phyloP scores from a whole-genome alignment of 345 rosid species.

The Eutrema japonicum region DNA sequence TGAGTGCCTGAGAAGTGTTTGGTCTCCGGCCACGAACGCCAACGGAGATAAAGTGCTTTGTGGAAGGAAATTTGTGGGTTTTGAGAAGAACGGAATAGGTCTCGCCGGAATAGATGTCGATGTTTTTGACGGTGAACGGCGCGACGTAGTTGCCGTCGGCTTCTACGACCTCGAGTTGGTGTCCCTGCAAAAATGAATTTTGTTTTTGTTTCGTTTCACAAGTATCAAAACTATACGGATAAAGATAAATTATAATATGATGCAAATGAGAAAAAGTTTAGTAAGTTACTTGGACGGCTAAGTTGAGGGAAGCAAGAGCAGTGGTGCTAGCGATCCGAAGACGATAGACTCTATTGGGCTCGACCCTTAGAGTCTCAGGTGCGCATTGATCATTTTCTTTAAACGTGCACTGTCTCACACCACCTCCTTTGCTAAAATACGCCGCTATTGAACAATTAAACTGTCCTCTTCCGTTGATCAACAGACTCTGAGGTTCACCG shows the following conservation, averaged over 20 bases:
- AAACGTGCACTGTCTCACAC: constrained; percentile 44
- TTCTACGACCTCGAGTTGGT: constrained; percentile 75
- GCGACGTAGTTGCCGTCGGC: constrained; percentile 83
- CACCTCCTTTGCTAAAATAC: constrained; percentile 28
- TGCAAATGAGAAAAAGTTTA: too few relatives aligned
- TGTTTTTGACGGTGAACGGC: constrained; percentile 56
- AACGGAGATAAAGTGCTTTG: constrained; percentile 59
- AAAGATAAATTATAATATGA: too few relatives aligned
- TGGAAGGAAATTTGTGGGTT: constrained; percentile 54
- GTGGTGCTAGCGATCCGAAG: constrained; percentile 80
- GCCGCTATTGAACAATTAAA: constrained; percentile 69
- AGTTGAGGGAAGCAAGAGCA: constrained; percentile 73
- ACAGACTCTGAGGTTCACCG: constrained; percentile 62
- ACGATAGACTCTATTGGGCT: constrained; percentile 61
- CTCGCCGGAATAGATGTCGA: constrained; percentile 83
- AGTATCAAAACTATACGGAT: too few relatives aligned
- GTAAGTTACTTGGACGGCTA: constrained; percentile 59
- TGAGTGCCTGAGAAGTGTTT: constrained; percentile 60
- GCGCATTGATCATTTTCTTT: constrained; percentile 65
- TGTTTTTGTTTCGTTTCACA: too few relatives aligned
- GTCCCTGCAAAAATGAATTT: constrained; percentile 46
- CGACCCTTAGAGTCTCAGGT: constrained; percentile 55
- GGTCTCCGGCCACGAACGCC: constrained; percentile 72
- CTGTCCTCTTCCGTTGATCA: constrained; percentile 90
- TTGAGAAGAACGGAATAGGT: constrained; percentile 68